Evolutionary conservation across 1,284 basidiomycete species (phyloP).

Genomic region (Cutaneotrichosporon dermatis): DNA sequence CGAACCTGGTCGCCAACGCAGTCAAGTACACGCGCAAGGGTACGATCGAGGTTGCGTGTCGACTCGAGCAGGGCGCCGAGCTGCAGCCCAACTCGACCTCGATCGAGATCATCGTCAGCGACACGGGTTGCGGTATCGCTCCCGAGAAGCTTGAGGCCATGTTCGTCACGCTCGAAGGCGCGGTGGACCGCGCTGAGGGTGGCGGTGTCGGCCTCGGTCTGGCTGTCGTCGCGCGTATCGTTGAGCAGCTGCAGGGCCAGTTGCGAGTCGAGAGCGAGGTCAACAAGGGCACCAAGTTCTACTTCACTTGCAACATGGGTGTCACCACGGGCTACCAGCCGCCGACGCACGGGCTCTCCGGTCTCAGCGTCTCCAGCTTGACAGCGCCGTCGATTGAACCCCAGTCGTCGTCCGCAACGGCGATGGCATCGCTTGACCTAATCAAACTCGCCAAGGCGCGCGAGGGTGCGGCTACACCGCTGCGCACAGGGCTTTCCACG

Average conservation of each 20-base stretch:
- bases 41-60: slow-evolving; percentile 62
- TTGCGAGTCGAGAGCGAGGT: slow-evolving; percentile 71
- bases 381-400: not conserved
- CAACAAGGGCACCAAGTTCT: slow-evolving; percentile 65
- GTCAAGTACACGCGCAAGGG: slow-evolving; percentile 73
- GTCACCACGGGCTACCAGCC: not conserved
- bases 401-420: not conserved
- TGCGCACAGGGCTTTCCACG: not conserved
- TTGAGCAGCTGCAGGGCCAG: slow-evolving; percentile 73
- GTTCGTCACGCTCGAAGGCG: slow-evolving; percentile 81
- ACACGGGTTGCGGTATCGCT: slow-evolving; percentile 74
- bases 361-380: not conserved
- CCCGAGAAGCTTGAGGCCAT: slow-evolving; percentile 70
- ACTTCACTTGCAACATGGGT: slow-evolving; percentile 41
- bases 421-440: not conserved
- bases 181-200: slow-evolving; percentile 54
- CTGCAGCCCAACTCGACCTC: slow-evolving; percentile 48
- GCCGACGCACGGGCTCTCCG: not conserved
- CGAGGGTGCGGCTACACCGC: not conserved
- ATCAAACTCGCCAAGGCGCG: not conserved
- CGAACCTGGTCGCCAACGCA: slow-evolving; percentile 78
- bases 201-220: slow-evolving; percentile 60
- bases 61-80: slow-evolving; percentile 1
- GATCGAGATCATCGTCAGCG: slow-evolving; percentile 69
- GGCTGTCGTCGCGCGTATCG: slow-evolving; percentile 76